Conservation (phyloP, 805 yeast species). For the Spathaspora girioi region DNA sequence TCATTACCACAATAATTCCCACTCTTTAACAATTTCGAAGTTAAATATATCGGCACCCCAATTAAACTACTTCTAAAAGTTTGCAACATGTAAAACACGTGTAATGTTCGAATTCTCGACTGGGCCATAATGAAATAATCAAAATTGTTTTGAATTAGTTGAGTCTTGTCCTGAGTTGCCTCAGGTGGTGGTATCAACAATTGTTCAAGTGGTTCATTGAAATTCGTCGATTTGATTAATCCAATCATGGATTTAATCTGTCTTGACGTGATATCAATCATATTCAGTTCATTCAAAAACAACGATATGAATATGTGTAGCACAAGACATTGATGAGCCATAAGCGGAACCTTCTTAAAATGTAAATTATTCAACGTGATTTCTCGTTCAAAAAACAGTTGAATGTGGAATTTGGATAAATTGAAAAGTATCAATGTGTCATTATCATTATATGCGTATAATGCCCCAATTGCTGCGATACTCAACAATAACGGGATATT, state of each 20-base stretch:
- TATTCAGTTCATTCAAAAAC: constrained; percentile 51
- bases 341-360: constrained; percentile 51
- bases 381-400: constrained; percentile 57
- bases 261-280: constrained; percentile 48
- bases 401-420: constrained; percentile 62
- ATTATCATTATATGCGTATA: constrained; percentile 75
- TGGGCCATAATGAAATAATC: constrained; percentile 55
- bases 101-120: constrained; percentile 52
- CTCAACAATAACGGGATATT: constrained; percentile 67
- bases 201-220: constrained; percentile 48
- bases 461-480: constrained; percentile 86
- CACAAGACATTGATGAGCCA: constrained; percentile 54
- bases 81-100: constrained; percentile 47
- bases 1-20: constrained; percentile 65
- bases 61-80: constrained; percentile 44
- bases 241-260: constrained; percentile 54
- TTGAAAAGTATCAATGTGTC: constrained; percentile 71
- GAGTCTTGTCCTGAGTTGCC: constrained; percentile 12
- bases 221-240: constrained; percentile 48
- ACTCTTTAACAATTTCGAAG: constrained; percentile 46
- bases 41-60: constrained; percentile 39
- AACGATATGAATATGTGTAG: constrained; percentile 54
- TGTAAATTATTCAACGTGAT: constrained; percentile 42
- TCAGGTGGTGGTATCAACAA: constrained; percentile 39
- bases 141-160: constrained; percentile 36